Evolutionary conservation across 2,329 filamentous ascomycete species (phyloP).

Genomic region (Colletotrichum sp.): DNA sequence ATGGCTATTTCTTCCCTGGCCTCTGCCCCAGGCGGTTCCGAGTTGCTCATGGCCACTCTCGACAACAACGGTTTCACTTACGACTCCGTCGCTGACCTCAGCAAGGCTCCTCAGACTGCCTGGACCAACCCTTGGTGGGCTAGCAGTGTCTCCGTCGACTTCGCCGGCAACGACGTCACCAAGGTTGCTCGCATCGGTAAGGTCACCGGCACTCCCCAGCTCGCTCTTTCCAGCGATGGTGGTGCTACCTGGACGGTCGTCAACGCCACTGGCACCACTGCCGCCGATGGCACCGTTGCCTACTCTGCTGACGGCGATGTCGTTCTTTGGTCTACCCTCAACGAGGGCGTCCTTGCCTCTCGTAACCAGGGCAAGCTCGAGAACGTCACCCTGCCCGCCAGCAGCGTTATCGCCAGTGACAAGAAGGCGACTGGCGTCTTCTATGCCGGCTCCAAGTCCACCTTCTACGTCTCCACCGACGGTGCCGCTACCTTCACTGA

Average conservation of each 20-base stretch:
- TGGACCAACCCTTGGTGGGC: slow-evolving; percentile 55
- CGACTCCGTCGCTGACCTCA: slow-evolving; percentile 37
- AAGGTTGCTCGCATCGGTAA: slow-evolving; percentile 58
- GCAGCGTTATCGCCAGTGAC: slow-evolving; percentile 57
- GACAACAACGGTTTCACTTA: slow-evolving; percentile 60
- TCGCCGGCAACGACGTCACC: slow-evolving; percentile 48
- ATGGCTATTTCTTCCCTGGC: slow-evolving; percentile 54
- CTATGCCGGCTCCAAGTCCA: slow-evolving; percentile 51
- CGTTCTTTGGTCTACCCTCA: slow-evolving; percentile 50
- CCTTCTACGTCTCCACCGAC: slow-evolving; percentile 58
- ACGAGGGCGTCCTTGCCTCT: slow-evolving; percentile 46
- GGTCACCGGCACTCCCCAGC: slow-evolving; percentile 43
- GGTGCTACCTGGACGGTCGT: slow-evolving; percentile 55
- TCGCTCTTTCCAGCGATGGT: slow-evolving; percentile 54
- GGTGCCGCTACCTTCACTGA: slow-evolving; percentile 49
- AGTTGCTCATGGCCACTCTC: slow-evolving; percentile 55
- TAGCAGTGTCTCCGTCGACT: slow-evolving; percentile 51
- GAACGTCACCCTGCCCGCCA: slow-evolving; percentile 47
- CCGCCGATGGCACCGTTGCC: slow-evolving; percentile 51
- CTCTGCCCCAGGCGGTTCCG: slow-evolving; percentile 53
- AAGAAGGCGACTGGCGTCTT: slow-evolving; percentile 58
- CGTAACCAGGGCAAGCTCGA: slow-evolving; percentile 46
- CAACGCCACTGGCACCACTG: slow-evolving; percentile 48
- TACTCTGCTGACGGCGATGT: slow-evolving; percentile 57
- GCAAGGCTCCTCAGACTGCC: slow-evolving; percentile 44